phyloP scores from a whole-genome alignment of 257 asterid genomes.

The Lantana camara region DNA sequence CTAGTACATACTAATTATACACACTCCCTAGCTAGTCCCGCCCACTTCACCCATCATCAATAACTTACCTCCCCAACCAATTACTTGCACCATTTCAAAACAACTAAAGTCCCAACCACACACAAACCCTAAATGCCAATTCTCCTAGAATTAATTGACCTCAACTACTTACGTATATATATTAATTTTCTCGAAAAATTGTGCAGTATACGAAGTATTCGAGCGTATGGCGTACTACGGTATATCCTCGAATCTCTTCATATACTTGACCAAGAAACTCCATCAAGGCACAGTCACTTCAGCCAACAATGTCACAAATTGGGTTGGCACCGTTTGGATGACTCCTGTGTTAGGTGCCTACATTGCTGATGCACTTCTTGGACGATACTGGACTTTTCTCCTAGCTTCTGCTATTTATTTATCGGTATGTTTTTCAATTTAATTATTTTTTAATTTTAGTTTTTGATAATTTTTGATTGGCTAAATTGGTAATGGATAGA shows the following conservation, averaged over 20 bases:
- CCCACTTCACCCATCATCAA: too few relatives aligned
- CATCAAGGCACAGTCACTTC: constrained; percentile 71
- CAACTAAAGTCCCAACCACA: background rate
- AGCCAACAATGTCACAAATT: constrained; percentile 78
- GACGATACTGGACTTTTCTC: constrained; percentile 79
- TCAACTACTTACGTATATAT: background rate
- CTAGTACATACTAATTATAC: too few relatives aligned
- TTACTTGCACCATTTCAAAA: background rate
- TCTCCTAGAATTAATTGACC: background rate
- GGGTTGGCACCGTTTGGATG: constrained; percentile 87
- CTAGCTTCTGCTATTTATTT: constrained; percentile 57
- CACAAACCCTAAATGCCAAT: background rate
- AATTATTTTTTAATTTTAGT: background rate
- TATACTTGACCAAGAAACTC: constrained; percentile 63
- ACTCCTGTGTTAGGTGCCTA: constrained; percentile 84
- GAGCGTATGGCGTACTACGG: constrained; percentile 94
- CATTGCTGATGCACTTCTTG: constrained; percentile 76
- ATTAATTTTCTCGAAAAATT: background rate
- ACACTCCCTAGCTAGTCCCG: too few relatives aligned
- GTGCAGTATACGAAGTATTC: constrained; percentile 84
- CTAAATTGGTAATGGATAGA: too few relatives aligned
- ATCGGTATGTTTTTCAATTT: constrained; percentile 39
- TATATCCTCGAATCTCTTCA: constrained; percentile 71
- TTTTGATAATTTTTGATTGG: background rate
- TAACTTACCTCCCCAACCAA: too few relatives aligned